Base-by-base conservation (phyloP, 2,329 filamentous ascomycete species). In the Falciphora oryzae region DNA sequence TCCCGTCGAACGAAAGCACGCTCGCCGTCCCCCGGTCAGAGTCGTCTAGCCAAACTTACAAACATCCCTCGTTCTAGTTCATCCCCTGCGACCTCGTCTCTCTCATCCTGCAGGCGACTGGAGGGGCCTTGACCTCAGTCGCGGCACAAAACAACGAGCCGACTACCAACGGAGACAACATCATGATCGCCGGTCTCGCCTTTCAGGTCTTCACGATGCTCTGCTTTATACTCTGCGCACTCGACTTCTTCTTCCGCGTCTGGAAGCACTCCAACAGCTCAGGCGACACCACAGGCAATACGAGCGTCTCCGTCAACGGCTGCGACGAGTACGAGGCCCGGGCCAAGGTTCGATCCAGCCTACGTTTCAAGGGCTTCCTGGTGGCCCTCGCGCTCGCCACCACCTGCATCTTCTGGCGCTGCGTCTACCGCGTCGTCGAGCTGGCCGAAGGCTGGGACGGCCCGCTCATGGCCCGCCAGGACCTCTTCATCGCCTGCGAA, bases 401-500 rank as follows among this genome's bases (percentile, higher is more conserved):
- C n/a, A 63, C 89, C 16, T 82, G 81, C 69, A 86, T 91, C 70
- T 83, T 90, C 67, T 83, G 84, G 70, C 80, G 89, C 11, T 87
- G 83, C 68, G 82, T 86, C 57, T 91, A 86, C 74, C 83, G 89
- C 64, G 83, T 89, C 28, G 84, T 83, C 0, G 88, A 91, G 79
- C 75, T 91, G 67, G 84, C 81, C 67, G 78, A 83, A 63, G 89
- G 89, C 1, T 92, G 86, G 83, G 74, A 71, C 3, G 87, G 87
- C 0, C 74, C 79, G 28, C 73, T 91, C 69, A 88, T 88, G 72
- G 74, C 71, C 44, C 74, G 82, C 53, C 78, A 88, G 75, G 76
- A 75, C 53, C 75, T 84, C 65, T 88, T 88, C 71, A 80, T 87
- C 66, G 81, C 75, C 6, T 80, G 88, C 63, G 85, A 88, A 77